Conservation (phyloP, 768 basidiomycete genomes). For the Xanthoconium stramineum region DNA sequence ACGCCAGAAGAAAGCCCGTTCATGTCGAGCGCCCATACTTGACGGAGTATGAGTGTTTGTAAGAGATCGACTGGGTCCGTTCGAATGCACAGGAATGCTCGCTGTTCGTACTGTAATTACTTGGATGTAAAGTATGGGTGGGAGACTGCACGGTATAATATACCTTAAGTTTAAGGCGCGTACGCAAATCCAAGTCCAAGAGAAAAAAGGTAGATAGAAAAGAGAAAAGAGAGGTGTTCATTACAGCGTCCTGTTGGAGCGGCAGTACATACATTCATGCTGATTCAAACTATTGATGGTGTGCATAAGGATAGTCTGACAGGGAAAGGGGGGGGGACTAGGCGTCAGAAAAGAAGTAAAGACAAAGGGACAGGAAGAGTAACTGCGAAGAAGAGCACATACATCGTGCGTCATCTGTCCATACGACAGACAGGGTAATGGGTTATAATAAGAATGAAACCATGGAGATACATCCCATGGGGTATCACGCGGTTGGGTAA, state of each 20-base stretch:
- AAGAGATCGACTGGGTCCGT: too few relatives aligned
- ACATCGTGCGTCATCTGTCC: conserved; percentile 2
- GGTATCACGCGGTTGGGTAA: conserved; percentile 30
- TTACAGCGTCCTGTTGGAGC: conserved; percentile 9
- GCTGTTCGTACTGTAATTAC: too few relatives aligned
- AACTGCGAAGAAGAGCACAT: neutral
- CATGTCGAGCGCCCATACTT: too few relatives aligned
- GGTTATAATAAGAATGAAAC: conserved; percentile 12
- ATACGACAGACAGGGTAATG: neutral
- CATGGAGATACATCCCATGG: conserved; percentile 8
- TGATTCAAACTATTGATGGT: conserved; percentile 6
- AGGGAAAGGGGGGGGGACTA: neutral
- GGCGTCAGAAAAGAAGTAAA: neutral
- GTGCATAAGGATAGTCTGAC: conserved; percentile 16
- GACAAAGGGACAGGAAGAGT: neutral
- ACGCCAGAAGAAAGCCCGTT: too few relatives aligned
- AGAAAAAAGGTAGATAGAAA: too few relatives aligned
- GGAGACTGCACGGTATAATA: too few relatives aligned
- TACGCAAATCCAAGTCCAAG: too few relatives aligned
- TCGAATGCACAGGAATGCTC: too few relatives aligned
- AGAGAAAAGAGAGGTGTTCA: neutral
- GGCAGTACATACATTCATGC: conserved; percentile 21
- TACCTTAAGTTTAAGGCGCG: too few relatives aligned
- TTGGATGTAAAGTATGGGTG: too few relatives aligned
- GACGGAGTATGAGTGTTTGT: too few relatives aligned